Conservation (phyloP, 129 eudicot genomes). For the Flaveria sonorensis region DNA sequence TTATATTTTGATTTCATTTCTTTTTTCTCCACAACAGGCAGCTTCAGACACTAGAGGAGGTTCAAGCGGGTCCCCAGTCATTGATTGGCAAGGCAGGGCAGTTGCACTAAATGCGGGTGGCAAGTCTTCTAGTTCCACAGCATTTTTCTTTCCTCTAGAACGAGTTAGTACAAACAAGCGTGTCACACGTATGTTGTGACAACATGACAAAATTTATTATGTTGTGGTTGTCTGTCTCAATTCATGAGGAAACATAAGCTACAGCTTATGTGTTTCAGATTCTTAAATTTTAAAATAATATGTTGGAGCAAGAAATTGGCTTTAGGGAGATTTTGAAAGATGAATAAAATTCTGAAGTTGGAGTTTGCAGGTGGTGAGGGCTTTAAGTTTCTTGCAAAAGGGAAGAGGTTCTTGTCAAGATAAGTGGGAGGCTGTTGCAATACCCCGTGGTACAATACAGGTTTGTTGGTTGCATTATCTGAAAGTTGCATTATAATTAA, state of each 20-base stretch:
- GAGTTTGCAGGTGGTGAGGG: slow-evolving; percentile 84
- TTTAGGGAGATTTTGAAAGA: neutral
- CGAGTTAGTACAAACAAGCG: slow-evolving; percentile 51
- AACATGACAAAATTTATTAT: neutral
- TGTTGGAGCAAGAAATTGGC: slow-evolving; percentile 1
- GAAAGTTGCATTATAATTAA: neutral
- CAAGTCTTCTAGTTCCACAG: slow-evolving; percentile 90
- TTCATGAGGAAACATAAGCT: neutral
- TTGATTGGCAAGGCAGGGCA: slow-evolving; percentile 97
- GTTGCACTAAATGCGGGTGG: slow-evolving; percentile 97
- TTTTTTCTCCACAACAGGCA: slow-evolving; percentile 49
- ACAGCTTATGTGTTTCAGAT: neutral
- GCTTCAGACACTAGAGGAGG: slow-evolving; percentile 99
- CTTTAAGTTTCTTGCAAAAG: slow-evolving; percentile 64
- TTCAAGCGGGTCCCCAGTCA: slow-evolving; percentile 98
- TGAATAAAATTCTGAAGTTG: slow-evolving; percentile 17
- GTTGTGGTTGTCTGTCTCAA: neutral
- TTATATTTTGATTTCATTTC: slow-evolving; percentile 3
- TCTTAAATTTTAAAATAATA: neutral
- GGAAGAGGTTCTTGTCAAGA: slow-evolving; percentile 63
- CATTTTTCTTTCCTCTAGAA: slow-evolving; percentile 92
- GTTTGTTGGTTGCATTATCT: slow-evolving; percentile 55
- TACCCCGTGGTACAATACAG: slow-evolving; percentile 99
- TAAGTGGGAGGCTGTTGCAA: slow-evolving; percentile 76
- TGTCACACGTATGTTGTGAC: neutral